Percentiles rank a stretch among this genome's conserved stretches.
Evolutionary conservation across 176 grass and related monocot species (phyloP).

Genomic region (Hyparrhenia diplandra): DNA sequence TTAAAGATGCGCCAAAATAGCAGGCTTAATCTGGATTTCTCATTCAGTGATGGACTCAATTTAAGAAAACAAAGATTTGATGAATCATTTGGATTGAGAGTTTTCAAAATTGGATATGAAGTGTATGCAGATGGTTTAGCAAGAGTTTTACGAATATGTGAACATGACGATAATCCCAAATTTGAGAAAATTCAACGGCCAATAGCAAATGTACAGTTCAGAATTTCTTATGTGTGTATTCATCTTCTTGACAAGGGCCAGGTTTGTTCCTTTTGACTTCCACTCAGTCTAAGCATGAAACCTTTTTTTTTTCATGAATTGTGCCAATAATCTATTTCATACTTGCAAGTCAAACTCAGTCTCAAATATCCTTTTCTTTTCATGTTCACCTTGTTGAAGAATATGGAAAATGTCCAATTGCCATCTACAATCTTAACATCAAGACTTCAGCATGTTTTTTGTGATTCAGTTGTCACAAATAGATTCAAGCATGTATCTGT

Average conservation of each 20-base stretch:
- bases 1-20: constrained; percentile 63
- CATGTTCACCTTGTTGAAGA: constrained; percentile 47
- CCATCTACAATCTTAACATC: constrained; percentile 41
- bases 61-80: constrained; percentile 48
- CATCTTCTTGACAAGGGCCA: constrained; percentile 73
- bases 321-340: neutral
- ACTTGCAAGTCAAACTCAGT: neutral
- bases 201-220: constrained; percentile 57
- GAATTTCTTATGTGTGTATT: constrained; percentile 52
- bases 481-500: constrained; percentile 48
- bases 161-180: constrained; percentile 42
- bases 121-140: constrained; percentile 80
- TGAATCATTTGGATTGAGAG: constrained; percentile 49
- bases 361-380: constrained; percentile 3
- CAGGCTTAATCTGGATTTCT: constrained; percentile 61
- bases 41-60: constrained; percentile 45
- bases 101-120: constrained; percentile 73
- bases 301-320: neutral
- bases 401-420: constrained; percentile 31
- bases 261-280: constrained; percentile 44
- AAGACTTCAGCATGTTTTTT: constrained; percentile 51
- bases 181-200: constrained; percentile 44
- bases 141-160: constrained; percentile 70
- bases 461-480: constrained; percentile 57
- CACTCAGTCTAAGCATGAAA: neutral